Conservation (phyloP, 2,329 filamentous ascomycete genomes). For the Paecilomyces variotii region DNA sequence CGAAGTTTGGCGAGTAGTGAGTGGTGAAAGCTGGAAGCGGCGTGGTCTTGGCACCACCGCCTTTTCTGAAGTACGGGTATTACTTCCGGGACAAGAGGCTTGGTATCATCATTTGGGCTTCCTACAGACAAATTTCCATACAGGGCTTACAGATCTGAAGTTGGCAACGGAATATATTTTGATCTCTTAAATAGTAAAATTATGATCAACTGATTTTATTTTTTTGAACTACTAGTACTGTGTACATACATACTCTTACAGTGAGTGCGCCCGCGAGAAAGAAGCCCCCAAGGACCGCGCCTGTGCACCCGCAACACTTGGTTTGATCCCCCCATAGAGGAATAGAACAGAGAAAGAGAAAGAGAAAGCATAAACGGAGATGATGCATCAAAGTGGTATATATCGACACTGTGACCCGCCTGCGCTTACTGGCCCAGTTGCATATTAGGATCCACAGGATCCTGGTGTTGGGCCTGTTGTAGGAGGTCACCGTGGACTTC, state of each 20-base stretch:
- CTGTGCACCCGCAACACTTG: background rate
- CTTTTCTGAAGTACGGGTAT: background rate
- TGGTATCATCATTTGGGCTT: background rate
- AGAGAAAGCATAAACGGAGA: slow-evolving; percentile 1
- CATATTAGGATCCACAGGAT: slow-evolving; percentile 28
- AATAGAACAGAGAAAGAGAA: background rate
- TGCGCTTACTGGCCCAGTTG: slow-evolving; percentile 22
- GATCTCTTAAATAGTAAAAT: background rate
- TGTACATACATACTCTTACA: background rate
- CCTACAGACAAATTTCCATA: background rate
- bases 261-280: background rate
- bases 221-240: background rate
- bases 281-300: background rate
- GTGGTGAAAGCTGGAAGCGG: background rate
- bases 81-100: background rate
- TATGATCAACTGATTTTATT: background rate
- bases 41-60: background rate
- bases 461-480: slow-evolving; percentile 22
- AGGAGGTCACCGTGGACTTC: slow-evolving; percentile 33
- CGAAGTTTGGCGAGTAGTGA: background rate
- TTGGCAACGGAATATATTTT: background rate
- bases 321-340: background rate
- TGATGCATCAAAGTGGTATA: background rate
- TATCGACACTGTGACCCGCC: background rate
- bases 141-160: background rate